A percentile compares a stretch with the other conserved stretches of the same genome.
phyloP scores from a whole-genome alignment of 306 rosid genomes.

The Sicyos edulis region DNA sequence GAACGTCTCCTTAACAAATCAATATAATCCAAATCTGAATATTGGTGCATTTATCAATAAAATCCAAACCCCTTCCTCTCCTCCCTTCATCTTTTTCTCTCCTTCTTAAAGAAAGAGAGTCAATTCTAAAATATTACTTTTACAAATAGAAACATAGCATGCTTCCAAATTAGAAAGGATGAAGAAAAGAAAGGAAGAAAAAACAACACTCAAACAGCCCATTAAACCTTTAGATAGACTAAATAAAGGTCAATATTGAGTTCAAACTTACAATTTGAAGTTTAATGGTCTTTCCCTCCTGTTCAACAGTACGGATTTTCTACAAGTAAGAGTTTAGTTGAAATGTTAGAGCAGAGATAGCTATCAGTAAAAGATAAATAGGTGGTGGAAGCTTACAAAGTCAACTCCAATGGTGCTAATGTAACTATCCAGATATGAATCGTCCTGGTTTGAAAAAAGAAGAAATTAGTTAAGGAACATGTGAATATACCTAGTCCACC shows the following conservation, averaged over 20 bases:
- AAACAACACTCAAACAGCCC: not conserved
- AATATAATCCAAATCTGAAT: not conserved
- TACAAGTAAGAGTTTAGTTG: conserved; percentile 24
- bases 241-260: not conserved
- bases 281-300: conserved; percentile 73
- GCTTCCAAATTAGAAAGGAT: not conserved
- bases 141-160: not conserved
- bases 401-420: too few relatives aligned
- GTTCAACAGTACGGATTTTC: conserved; percentile 82
- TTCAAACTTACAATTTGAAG: conserved; percentile 64
- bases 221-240: not conserved
- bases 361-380: too few relatives aligned
- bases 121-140: not conserved
- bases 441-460: too few relatives aligned
- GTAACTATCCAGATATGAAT: too few relatives aligned
- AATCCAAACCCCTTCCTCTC: too few relatives aligned
- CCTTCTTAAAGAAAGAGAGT: not conserved
- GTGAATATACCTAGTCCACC: too few relatives aligned
- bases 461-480: too few relatives aligned
- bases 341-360: conserved; percentile 15
- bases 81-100: too few relatives aligned
- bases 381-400: too few relatives aligned
- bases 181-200: not conserved
- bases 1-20: too few relatives aligned
- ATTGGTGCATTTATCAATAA: too few relatives aligned